These are phyloP conservation scores for Hanseniaspora lindneri DNA, from an alignment of 805 yeast genomes.

Conservation along the genomic window DNA sequence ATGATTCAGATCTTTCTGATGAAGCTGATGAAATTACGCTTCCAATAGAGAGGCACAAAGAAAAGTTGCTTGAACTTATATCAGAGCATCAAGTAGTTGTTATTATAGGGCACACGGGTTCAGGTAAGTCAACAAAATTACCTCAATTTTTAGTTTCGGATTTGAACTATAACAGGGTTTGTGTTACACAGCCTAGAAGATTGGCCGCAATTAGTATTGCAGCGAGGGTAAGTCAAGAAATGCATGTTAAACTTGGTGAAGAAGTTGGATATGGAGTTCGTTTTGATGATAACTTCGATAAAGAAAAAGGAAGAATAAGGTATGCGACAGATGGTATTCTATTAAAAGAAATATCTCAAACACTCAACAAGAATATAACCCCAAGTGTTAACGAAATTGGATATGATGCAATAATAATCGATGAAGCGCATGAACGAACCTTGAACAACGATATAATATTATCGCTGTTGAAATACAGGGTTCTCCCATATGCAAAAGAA, in stretches of 20 bases:
- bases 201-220: slow-evolving; percentile 94
- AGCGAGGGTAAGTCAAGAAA: slow-evolving; percentile 79
- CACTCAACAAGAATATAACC: not conserved
- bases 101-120: slow-evolving; percentile 81
- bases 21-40: slow-evolving; percentile 43
- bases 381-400: slow-evolving; percentile 47
- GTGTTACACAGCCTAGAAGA: slow-evolving; percentile 89
- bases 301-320: slow-evolving; percentile 55
- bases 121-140: slow-evolving; percentile 88
- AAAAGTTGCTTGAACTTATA: slow-evolving; percentile 49
- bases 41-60: slow-evolving; percentile 61
- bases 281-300: slow-evolving; percentile 65
- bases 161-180: slow-evolving; percentile 53
- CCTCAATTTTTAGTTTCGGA: slow-evolving; percentile 81
- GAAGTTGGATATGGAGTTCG: slow-evolving; percentile 83
- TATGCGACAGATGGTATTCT: slow-evolving; percentile 96
- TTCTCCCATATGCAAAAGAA: slow-evolving; percentile 35
- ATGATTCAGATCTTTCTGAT: slow-evolving; percentile 24
- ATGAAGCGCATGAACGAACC: slow-evolving; percentile 95
- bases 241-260: slow-evolving; percentile 65
- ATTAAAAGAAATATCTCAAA: slow-evolving; percentile 67
- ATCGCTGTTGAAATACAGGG: slow-evolving; percentile 64
- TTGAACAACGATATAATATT: slow-evolving; percentile 76
- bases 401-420: slow-evolving; percentile 81
- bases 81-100: slow-evolving; percentile 53